A percentile compares a stretch with the other conserved stretches of the same genome.
Evolutionary conservation across 2,329 filamentous ascomycete genomes (phyloP).

Genomic region (Claviceps sp.): DNA sequence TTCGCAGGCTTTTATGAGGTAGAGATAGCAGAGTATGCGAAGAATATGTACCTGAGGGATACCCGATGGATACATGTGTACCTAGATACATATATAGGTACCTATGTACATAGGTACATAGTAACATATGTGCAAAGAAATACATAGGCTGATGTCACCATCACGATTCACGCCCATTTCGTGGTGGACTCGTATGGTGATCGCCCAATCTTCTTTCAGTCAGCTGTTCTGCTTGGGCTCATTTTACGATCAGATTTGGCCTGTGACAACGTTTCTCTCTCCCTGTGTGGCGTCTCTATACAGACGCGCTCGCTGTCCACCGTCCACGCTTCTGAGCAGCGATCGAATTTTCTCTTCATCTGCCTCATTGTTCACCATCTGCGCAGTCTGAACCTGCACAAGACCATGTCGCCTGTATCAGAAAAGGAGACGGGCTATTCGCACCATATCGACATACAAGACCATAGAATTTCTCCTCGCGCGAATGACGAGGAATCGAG

Average conservation of each 20-base stretch:
- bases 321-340: background rate
- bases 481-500: conserved; percentile 28
- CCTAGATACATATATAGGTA: too few relatives aligned
- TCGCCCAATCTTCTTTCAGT: background rate
- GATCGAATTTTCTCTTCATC: background rate
- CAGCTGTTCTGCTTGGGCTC: background rate
- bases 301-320: background rate
- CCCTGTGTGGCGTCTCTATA: background rate
- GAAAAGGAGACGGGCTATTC: conserved; percentile 23
- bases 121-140: too few relatives aligned
- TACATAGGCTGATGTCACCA: too few relatives aligned
- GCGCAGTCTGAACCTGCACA: background rate
- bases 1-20: too few relatives aligned
- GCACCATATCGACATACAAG: conserved; percentile 36
- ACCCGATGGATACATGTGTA: too few relatives aligned
- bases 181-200: background rate
- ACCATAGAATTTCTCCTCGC: conserved; percentile 25
- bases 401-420: conserved; percentile 17
- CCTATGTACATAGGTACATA: too few relatives aligned
- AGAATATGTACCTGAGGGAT: too few relatives aligned
- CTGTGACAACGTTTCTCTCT: background rate
- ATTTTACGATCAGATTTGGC: background rate
- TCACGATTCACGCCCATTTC: too few relatives aligned
- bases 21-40: too few relatives aligned
- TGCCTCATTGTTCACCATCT: background rate